Evolutionary conservation across 225 moss, liverwort and hornwort species (phyloP), one percentile per base, ranked within the genome.

Genomic region (Physcomitrium patens): DNA sequence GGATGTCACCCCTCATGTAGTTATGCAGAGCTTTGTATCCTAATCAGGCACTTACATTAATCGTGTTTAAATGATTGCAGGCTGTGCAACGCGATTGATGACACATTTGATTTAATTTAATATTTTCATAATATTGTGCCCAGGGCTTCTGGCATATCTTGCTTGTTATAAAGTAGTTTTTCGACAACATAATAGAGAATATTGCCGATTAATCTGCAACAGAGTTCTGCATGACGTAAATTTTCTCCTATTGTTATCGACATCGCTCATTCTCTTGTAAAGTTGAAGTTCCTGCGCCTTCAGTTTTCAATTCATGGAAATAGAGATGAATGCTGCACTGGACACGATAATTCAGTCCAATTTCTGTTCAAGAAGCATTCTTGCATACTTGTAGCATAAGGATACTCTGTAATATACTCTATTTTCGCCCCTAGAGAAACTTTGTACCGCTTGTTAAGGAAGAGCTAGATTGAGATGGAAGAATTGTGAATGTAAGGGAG

Each of bases 51-150:
- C 64, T 65, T 54, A 26, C 52, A 61, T 77, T 9, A 69, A 16
- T 10, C 12, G 56, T 27, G 22, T 49, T 53, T 60, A 64, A 50
- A 45, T 79, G 22, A 5, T 31, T 55, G 74, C 81, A 87, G 84
- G 81, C 46, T 54, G 84, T 77, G 51, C 79, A 81, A 68, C 52
- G 76, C 58, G 76, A 84, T 26, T 87, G 79, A 84, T 60, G 19
- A 67, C 59, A 67, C 43, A 17, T 22, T 7, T 37, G 0, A 7
- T 37, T 7, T 4, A 53, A 6, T 51, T 20, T n/a, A n/a, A n/a
- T n/a, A n/a, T 45, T 72, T 59, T 52, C 42, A 19, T 67, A 11
- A 22, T 26, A 26, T 72, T 27, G 16, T 24, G 70, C 58, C 55
- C 27, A 48, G 71, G 24, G 44, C 62, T 28, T 64, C 58, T 54